Percentiles rank a stretch among this genome's conserved stretches.
phyloP scores from a whole-genome alignment of 2,329 filamentous ascomycete genomes.

The Canariomyces notabilis region DNA sequence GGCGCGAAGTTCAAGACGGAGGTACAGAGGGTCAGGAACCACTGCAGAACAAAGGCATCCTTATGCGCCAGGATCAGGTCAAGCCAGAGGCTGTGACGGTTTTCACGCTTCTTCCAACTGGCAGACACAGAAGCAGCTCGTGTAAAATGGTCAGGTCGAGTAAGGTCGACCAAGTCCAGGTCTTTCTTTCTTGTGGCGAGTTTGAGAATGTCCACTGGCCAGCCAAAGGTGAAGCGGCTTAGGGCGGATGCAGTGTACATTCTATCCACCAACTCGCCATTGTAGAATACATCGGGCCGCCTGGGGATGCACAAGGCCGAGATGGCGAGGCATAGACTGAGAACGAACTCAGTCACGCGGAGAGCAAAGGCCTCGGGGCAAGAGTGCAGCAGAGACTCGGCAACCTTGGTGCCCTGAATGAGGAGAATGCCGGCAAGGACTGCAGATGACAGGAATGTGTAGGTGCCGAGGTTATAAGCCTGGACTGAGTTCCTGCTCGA shows the following conservation, averaged over 20 bases:
- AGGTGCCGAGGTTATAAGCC: constrained; percentile 50
- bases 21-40: constrained; percentile 47
- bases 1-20: constrained; percentile 63
- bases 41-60: constrained; percentile 52
- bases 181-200: constrained; percentile 53
- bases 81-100: constrained; percentile 52
- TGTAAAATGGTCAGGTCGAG: constrained; percentile 52
- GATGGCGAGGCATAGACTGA: constrained; percentile 41
- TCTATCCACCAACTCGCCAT: constrained; percentile 57
- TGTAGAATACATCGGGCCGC: constrained; percentile 60
- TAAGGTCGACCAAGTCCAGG: constrained; percentile 58
- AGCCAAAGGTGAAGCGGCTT: constrained; percentile 60
- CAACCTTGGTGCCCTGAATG: constrained; percentile 40
- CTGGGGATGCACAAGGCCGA: constrained; percentile 56
- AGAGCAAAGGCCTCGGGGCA: constrained; percentile 37
- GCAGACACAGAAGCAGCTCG: constrained; percentile 46
- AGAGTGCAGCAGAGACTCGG: constrained; percentile 31
- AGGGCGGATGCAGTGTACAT: constrained; percentile 58
- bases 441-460: constrained; percentile 44
- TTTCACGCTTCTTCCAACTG: constrained; percentile 45
- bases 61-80: constrained; percentile 56
- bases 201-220: constrained; percentile 52
- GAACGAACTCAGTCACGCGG: constrained; percentile 43
- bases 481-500: constrained; percentile 47
- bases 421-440: constrained; percentile 41